Evolutionary conservation across 2,329 filamentous ascomycete species (phyloP).

Genomic region (Diaporthe ilicicola): DNA sequence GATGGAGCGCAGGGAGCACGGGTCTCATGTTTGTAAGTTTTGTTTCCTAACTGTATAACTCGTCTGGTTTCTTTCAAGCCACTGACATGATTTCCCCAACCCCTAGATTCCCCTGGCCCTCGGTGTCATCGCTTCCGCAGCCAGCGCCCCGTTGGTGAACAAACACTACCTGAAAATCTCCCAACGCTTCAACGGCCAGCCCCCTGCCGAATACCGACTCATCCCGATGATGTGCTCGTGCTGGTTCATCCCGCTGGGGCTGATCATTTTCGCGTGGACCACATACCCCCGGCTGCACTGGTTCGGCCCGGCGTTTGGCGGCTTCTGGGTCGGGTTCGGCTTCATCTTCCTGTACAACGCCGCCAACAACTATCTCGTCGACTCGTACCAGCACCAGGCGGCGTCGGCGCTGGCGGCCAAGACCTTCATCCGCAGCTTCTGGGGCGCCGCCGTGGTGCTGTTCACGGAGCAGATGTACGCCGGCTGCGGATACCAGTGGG

Average conservation of each 20-base stretch:
- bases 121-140: constrained; percentile 74
- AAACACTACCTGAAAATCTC: constrained; percentile 77
- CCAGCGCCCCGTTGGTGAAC: constrained; percentile 78
- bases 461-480: constrained; percentile 86
- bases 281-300: constrained; percentile 73
- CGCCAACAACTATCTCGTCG: constrained; percentile 77
- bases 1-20: constrained; percentile 76
- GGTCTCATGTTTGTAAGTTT: constrained; percentile 78
- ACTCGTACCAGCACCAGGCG: constrained; percentile 74
- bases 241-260: constrained; percentile 72
- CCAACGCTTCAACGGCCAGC: constrained; percentile 71
- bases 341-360: constrained; percentile 88
- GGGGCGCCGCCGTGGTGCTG: constrained; percentile 79
- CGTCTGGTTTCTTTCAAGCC: constrained; percentile 21
- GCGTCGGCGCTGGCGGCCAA: constrained; percentile 84
- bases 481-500: constrained; percentile 79
- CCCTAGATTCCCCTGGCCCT: constrained; percentile 74
- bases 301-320: constrained; percentile 77
- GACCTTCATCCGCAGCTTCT: constrained; percentile 81
- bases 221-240: constrained; percentile 85
- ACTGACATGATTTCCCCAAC: neutral
- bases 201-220: constrained; percentile 79
- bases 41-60: neutral
- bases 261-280: constrained; percentile 68
- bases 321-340: constrained; percentile 78